Evolutionary conservation across 129 eudicot genomes (phyloP).

Genomic region (Chrysanthemum lavandulifolium): DNA sequence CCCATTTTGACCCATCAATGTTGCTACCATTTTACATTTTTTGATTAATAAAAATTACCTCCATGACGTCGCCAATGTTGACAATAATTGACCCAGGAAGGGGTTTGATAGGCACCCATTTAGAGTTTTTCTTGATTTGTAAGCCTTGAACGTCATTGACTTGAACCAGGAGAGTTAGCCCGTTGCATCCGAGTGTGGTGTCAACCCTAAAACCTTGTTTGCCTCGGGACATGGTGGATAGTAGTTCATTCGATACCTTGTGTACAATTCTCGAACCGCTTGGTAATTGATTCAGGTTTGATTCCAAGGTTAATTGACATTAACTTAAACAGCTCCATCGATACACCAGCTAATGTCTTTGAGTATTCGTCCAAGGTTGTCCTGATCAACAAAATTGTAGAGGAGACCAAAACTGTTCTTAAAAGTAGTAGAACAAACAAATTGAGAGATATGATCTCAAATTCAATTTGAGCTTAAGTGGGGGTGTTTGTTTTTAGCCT

Average conservation of each 20-base stretch:
- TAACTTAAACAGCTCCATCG: conserved; percentile 27
- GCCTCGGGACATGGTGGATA: conserved; percentile 57
- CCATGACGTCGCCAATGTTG: conserved; percentile 58
- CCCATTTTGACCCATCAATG: too few species aligned
- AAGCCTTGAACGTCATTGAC: conserved; percentile 58
- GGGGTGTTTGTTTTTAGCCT: too few species aligned
- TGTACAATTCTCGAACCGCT: conserved; percentile 34
- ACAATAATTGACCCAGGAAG: conserved; percentile 39
- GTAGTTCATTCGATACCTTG: conserved; percentile 64
- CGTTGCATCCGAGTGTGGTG: conserved; percentile 59
- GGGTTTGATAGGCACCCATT: conserved; percentile 57
- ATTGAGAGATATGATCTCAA: too few species aligned
- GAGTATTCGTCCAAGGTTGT: conserved; percentile 46
- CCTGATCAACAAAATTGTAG: conserved; percentile 29
- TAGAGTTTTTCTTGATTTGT: conserved; percentile 43
- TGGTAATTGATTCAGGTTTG: conserved; percentile 22
- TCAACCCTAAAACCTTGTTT: conserved; percentile 39
- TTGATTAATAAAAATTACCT: conserved; percentile 24
- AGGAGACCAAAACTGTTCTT: neutral
- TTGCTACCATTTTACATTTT: too few species aligned
- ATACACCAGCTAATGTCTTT: conserved; percentile 8
- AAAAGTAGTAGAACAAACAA: too few species aligned
- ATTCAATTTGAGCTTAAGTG: too few species aligned
- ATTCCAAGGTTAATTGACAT: conserved; percentile 43
- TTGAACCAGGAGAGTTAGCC: conserved; percentile 49